Percentiles rank a stretch among this genome's conserved stretches.
These are phyloP conservation scores for Auriscalpium microsporum DNA, from an alignment of 768 basidiomycete species.

Conservation along the genomic window DNA sequence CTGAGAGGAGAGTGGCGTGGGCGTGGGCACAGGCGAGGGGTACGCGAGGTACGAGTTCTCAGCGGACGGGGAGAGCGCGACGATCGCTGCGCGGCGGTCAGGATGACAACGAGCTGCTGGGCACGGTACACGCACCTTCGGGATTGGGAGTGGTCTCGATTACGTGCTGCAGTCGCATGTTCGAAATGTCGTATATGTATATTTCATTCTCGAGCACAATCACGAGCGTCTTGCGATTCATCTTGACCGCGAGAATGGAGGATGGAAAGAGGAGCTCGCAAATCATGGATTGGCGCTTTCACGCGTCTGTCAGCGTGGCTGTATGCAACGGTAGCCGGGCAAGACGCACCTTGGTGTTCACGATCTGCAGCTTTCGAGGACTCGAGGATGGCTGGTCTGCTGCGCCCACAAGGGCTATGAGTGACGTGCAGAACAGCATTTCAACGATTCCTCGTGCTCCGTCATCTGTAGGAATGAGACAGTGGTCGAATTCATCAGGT, in stretches of 20 bases:
- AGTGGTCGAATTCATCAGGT: background rate
- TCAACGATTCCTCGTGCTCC: conserved; percentile 95
- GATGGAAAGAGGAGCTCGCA: conserved; percentile 98
- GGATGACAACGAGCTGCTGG: background rate
- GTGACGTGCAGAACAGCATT: conserved; percentile 98
- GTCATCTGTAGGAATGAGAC: conserved; percentile 47
- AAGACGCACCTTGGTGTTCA: conserved; percentile 85
- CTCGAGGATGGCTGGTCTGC: conserved; percentile 87
- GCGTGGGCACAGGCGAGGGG: conserved; percentile 87
- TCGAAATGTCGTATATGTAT: conserved; percentile 98
- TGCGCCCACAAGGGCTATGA: conserved; percentile 94
- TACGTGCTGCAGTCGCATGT: conserved; percentile 95
- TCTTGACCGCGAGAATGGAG: conserved; percentile 92
- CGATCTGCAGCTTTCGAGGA: conserved; percentile 92
- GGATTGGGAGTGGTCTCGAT: conserved; percentile 96
- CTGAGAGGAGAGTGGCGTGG: conserved; percentile 44
- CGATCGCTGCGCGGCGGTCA: conserved; percentile 58
- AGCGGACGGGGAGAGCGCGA: conserved; percentile 87
- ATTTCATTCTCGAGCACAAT: conserved; percentile 97
- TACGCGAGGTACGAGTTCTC: conserved; percentile 94
- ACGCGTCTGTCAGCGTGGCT: conserved; percentile 27
- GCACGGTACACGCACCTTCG: conserved; percentile 51
- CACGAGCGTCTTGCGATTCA: conserved; percentile 93
- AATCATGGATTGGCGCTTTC: conserved; percentile 83
- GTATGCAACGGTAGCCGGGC: background rate